Evolutionary conservation across 176 grass and related monocot genomes (phyloP).

Genomic region (Avena eriantha): DNA sequence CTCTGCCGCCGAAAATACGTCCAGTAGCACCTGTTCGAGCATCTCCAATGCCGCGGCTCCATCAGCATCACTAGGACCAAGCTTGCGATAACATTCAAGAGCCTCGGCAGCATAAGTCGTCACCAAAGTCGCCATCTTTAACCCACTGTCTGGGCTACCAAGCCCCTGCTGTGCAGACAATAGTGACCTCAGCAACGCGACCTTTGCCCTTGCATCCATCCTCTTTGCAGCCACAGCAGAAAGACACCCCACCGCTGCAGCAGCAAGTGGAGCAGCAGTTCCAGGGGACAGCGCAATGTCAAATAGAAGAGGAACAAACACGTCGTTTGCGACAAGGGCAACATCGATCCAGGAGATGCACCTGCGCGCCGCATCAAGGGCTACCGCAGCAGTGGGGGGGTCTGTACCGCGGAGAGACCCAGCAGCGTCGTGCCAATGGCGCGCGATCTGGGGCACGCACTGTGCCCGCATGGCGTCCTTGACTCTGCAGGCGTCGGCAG

Average conservation of each 20-base stretch:
- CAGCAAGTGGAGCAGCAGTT: conserved; percentile 53
- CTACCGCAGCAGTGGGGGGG: conserved; percentile 52
- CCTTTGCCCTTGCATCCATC: conserved; percentile 80
- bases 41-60: conserved; percentile 63
- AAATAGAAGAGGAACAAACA: conserved; percentile 85
- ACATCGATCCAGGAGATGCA: conserved; percentile 97
- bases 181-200: conserved; percentile 73
- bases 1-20: conserved; percentile 79
- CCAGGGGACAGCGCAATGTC: conserved; percentile 71
- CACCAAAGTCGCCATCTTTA: conserved; percentile 71
- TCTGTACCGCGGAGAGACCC: conserved; percentile 58
- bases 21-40: conserved; percentile 79
- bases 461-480: conserved; percentile 94
- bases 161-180: conserved; percentile 55
- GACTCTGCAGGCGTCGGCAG: conserved; percentile 64
- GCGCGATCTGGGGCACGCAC: conserved; percentile 91
- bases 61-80: conserved; percentile 64
- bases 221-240: conserved; percentile 78
- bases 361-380: conserved; percentile 78
- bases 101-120: conserved; percentile 72
- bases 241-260: conserved; percentile 71
- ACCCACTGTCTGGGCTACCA: conserved; percentile 56
- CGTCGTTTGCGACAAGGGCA: conserved; percentile 77
- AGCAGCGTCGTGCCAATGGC: conserved; percentile 79
- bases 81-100: conserved; percentile 76